Base-by-base conservation (phyloP, 345 rosid species). In the Eucalyptus sp. region DNA sequence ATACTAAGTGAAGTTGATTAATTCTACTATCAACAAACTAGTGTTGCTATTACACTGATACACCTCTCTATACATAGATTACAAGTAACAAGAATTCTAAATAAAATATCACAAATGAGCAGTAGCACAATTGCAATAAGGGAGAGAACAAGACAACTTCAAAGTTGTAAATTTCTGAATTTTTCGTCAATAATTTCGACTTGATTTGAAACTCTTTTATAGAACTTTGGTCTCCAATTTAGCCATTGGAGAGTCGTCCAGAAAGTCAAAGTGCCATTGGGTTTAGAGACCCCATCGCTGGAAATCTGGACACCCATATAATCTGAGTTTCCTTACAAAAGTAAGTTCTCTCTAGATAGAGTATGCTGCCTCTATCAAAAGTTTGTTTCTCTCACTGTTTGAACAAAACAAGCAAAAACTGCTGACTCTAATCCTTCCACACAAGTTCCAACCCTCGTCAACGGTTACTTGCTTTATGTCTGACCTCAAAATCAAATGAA, bases 181-280 rank as follows among this genome's bases (percentile, higher is more conserved):
- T 3, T 14, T n/a, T 15, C 16, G 10, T 8, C 76, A 14, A 64
- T 0, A 16, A 4, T 64, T 64, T n/a, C 2, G 0, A 14, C 76
- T 64, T n/a, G 76, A 64, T n/a, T 64, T n/a, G 33, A 64, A 64
- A n/a, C 37, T 64, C 37, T 64, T n/a, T 29, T 4, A 14, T 64
- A 8, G 76, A 64, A 64, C 76, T 64, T n/a, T 15, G 0, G 37
- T 64, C 76, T 64, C 76, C 31, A 64, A 64, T 64, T 64, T 64
- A n/a, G 76, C 17, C 76, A n/a, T n/a, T 64, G 37, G 76, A n/a
- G 76, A n/a, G 76, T 64, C 37, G 16, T 64, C 18, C 15, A 62
- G 71, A 29, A 62, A 64, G 20, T 64, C 10, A 15, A 60, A 60
- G 76, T 4, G 76, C 18, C 76, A n/a, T 64, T 29, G 41, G 18